Percentiles rank a stretch among this genome's conserved stretches.
phyloP scores from a whole-genome alignment of 306 rosid genomes.

The Crotalaria pallida region DNA sequence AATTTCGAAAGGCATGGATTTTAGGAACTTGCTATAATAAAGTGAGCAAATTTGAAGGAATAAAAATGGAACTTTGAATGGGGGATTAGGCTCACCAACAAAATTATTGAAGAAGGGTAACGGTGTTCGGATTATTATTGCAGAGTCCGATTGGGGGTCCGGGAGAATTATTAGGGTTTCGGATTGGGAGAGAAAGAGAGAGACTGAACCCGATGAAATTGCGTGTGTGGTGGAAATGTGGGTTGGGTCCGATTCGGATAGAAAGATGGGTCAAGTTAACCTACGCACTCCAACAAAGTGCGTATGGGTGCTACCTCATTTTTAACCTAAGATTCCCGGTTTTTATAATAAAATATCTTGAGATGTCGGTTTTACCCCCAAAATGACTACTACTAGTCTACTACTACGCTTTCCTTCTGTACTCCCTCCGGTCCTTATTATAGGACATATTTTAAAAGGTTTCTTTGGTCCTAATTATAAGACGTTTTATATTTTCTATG shows the following conservation, averaged over 20 bases:
- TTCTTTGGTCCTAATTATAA: no score
- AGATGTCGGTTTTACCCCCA: no score
- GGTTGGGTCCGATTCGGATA: slow-evolving; percentile 44
- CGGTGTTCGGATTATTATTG: background rate
- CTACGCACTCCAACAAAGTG: no score
- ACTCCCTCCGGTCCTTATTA: no score
- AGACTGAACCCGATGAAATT: slow-evolving; percentile 32
- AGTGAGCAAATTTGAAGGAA: background rate
- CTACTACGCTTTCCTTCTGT: no score
- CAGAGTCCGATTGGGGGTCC: slow-evolving; percentile 42
- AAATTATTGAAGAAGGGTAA: background rate
- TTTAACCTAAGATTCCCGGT: no score
- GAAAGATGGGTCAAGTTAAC: background rate
- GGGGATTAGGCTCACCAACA: slow-evolving; percentile 15
- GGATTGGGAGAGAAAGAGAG: slow-evolving; percentile 15
- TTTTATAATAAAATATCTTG: no score
- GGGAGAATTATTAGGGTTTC: slow-evolving; percentile 29
- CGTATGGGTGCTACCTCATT: no score
- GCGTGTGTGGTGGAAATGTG: slow-evolving; percentile 15
- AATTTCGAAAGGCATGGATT: background rate
- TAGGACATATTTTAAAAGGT: no score
- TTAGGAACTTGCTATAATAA: background rate
- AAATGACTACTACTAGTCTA: no score
- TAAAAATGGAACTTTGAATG: background rate
- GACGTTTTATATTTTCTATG: no score